Evolutionary conservation across 345 rosid genomes (phyloP).

Genomic region (Euphorbia pulcherrima): DNA sequence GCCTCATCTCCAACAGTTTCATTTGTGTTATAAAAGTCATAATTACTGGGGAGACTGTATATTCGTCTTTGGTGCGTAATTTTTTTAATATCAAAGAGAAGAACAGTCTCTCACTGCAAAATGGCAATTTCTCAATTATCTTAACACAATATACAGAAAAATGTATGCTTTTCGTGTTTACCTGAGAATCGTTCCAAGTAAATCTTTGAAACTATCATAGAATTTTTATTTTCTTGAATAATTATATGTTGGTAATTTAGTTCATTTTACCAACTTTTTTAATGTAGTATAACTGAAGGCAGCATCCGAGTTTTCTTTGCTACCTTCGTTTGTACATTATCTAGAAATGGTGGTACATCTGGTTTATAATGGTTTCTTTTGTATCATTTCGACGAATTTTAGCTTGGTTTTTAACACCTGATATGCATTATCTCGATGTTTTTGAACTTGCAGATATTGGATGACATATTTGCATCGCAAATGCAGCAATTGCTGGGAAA

Average conservation of each 20-base stretch:
- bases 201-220: background rate
- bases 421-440: too few species aligned
- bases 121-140: background rate
- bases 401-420: background rate
- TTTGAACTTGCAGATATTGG: constrained; percentile 22
- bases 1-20: too few species aligned
- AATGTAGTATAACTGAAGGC: background rate
- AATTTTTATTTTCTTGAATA: background rate
- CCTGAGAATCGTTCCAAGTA: background rate
- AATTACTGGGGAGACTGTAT: background rate
- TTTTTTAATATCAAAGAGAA: background rate
- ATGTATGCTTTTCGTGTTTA: background rate
- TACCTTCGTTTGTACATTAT: background rate
- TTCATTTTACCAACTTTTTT: background rate
- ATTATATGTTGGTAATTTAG: too few species aligned
- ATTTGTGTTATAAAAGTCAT: background rate
- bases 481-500: constrained; percentile 31
- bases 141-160: background rate
- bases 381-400: background rate
- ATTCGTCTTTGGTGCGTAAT: background rate
- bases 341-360: background rate
- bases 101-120: background rate
- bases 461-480: constrained; percentile 26
- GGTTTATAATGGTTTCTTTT: background rate
- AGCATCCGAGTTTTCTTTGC: background rate